A percentile compares a stretch with the other conserved stretches of the same genome.
phyloP scores from a whole-genome alignment of 768 basidiomycete genomes.

The Tricholoma saponaceum region DNA sequence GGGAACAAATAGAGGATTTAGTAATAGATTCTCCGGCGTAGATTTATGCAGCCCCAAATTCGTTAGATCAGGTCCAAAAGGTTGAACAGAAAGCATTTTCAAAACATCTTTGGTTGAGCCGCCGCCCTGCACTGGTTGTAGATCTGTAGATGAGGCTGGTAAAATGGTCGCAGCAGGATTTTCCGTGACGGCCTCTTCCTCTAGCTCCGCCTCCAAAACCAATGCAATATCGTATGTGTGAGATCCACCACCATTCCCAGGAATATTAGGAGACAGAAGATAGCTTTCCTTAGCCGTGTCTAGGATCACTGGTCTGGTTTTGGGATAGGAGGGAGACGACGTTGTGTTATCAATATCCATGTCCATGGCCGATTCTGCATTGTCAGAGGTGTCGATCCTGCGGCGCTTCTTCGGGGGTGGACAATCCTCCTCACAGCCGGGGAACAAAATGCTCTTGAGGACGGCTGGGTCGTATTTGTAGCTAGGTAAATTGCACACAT shows the following conservation, averaged over 20 bases:
- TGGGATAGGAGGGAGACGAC: background rate
- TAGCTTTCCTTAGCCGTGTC: constrained; percentile 40
- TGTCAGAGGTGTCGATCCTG: constrained; percentile 9
- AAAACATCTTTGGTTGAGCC: background rate
- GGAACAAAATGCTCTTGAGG: constrained; percentile 43
- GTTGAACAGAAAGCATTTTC: background rate
- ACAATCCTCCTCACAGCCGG: constrained; percentile 12
- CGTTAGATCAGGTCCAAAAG: background rate
- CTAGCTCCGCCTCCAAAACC: constrained; percentile 26
- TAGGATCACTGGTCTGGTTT: constrained; percentile 24
- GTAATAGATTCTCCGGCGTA: background rate
- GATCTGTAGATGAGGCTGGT: background rate
- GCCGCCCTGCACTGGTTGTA: background rate
- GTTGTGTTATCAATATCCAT: constrained; percentile 8
- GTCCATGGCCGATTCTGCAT: constrained; percentile 11
- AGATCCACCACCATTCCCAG: constrained; percentile 9
- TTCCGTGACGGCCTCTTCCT: constrained; percentile 2
- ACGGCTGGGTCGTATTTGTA: constrained; percentile 49
- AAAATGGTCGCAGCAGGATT: background rate
- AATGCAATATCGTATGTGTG: constrained; percentile 33
- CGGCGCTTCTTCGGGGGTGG: constrained; percentile 34
- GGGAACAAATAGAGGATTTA: background rate
- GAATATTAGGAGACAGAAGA: constrained; percentile 28
- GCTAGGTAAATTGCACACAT: too few species aligned
- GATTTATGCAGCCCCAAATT: background rate